These are phyloP conservation scores for Panicum virgatum DNA, from an alignment of 202 grass and related monocot genomes.

Conservation along the genomic window DNA sequence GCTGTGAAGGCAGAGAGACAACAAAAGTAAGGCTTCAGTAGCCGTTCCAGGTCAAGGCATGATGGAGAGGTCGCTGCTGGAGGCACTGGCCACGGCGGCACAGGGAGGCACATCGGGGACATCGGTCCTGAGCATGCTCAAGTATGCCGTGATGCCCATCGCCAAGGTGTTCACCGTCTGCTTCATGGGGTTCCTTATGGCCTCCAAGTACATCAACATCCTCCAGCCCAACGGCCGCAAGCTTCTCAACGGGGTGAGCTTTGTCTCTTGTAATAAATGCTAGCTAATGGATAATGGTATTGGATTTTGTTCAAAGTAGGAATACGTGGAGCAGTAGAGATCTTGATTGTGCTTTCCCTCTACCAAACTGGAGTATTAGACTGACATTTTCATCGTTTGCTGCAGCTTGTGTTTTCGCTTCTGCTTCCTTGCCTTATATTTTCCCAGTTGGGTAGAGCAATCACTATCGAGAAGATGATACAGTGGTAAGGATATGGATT, in stretches of 20 bases:
- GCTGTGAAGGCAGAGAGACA: not conserved
- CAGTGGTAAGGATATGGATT: constrained; percentile 64
- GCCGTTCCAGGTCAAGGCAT: not conserved
- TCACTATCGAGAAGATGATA: constrained; percentile 75
- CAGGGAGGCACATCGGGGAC: constrained; percentile 56
- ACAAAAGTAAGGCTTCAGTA: not conserved
- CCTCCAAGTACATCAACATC: constrained; percentile 89
- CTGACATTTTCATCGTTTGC: constrained; percentile 34
- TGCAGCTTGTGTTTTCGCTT: constrained; percentile 98
- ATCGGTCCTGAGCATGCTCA: constrained; percentile 72
- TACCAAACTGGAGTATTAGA: not conserved
- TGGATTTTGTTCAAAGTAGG: constrained; percentile 8
- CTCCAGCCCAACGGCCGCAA: constrained; percentile 89
- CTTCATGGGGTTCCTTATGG: constrained; percentile 99
- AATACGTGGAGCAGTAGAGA: not conserved
- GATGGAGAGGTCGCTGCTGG: constrained; percentile 76
- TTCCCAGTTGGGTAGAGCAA: constrained; percentile 90
- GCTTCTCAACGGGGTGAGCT: constrained; percentile 93
- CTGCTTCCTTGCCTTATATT: constrained; percentile 99
- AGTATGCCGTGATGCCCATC: constrained; percentile 87
- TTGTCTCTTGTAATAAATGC: constrained; percentile 18
- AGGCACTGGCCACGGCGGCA: constrained; percentile 50
- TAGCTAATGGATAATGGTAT: not conserved
- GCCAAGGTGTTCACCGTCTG: constrained; percentile 99
- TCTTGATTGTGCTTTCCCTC: not conserved